Conservation (phyloP, 805 yeast species). For the Ogataea sp. region DNA sequence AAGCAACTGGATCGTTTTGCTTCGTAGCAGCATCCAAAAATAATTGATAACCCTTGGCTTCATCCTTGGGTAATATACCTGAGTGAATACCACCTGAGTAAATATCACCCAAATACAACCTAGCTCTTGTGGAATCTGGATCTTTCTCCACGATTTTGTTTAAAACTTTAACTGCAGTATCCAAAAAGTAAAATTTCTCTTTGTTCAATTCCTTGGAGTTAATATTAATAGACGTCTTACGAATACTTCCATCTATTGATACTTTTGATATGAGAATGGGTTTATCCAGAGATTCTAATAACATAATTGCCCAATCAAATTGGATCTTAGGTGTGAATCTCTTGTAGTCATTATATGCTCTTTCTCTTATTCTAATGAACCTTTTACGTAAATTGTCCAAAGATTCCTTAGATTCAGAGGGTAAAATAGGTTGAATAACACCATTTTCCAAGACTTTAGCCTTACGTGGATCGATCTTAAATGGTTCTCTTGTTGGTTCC, state of each 20-base stretch:
- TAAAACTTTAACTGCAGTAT: conserved; percentile 51
- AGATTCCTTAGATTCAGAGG: conserved; percentile 21
- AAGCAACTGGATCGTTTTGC: conserved; percentile 48
- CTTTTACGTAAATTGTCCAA: conserved; percentile 15
- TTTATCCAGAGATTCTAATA: conserved; percentile 39
- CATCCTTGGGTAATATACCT: conserved; percentile 43
- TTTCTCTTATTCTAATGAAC: conserved; percentile 23
- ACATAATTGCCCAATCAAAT: conserved; percentile 51
- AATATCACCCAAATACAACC: conserved; percentile 52
- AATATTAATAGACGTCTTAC: conserved; percentile 28
- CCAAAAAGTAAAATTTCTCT: conserved; percentile 46
- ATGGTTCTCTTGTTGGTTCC: neutral
- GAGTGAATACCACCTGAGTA: conserved; percentile 44
- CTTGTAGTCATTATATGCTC: conserved; percentile 27
- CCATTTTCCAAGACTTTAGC: conserved; percentile 11
- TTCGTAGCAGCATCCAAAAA: conserved; percentile 50
- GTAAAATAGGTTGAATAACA: conserved; percentile 20
- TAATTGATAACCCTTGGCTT: conserved; percentile 50
- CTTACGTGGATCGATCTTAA: neutral
- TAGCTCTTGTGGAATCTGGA: conserved; percentile 46
- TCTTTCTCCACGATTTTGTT: conserved; percentile 42
- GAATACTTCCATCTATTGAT: conserved; percentile 38
- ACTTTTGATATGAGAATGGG: conserved; percentile 34
- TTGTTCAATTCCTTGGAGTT: conserved; percentile 42
- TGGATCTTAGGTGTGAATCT: conserved; percentile 44